Percentiles rank a stretch among this genome's conserved stretches.
phyloP scores from a whole-genome alignment of 371 early-diverging fungal species.

The Synchytrium microbalum region DNA sequence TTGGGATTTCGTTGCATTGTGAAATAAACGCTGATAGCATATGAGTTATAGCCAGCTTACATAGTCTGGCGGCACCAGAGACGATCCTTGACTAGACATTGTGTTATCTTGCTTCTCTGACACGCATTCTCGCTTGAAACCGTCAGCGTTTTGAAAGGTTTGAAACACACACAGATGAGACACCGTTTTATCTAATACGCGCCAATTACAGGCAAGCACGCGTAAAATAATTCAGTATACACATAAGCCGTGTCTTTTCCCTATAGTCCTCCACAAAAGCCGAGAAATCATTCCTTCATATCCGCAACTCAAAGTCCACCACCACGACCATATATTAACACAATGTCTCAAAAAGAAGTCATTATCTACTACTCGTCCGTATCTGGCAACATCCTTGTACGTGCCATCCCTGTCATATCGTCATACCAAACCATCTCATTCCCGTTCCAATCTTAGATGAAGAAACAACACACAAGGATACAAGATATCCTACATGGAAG shows the following conservation, averaged over 20 bases:
- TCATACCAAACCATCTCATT: slow-evolving; percentile 6
- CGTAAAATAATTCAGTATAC: no score
- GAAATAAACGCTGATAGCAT: not conserved
- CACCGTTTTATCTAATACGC: no score
- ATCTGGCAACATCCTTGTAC: slow-evolving; percentile 7
- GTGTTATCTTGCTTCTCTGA: no score
- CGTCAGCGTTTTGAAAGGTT: no score
- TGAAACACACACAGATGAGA: no score
- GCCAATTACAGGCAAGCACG: no score
- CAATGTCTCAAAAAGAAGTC: slow-evolving; percentile 14
- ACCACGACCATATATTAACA: not conserved
- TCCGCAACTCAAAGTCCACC: not conserved
- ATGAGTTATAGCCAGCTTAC: not conserved
- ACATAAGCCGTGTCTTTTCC: no score
- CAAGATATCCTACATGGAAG: slow-evolving; percentile 27
- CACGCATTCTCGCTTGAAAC: no score
- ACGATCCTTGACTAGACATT: not conserved
- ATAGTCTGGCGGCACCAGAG: not conserved
- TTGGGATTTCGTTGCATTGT: not conserved
- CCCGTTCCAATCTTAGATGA: slow-evolving; percentile 20
- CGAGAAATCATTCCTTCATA: no score
- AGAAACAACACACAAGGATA: slow-evolving; percentile 28
- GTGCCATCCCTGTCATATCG: not conserved
- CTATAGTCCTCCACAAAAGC: no score
- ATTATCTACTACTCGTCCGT: slow-evolving; percentile 20